These are phyloP conservation scores for Candida anglica DNA, from an alignment of 805 yeast species.

Conservation along the genomic window DNA sequence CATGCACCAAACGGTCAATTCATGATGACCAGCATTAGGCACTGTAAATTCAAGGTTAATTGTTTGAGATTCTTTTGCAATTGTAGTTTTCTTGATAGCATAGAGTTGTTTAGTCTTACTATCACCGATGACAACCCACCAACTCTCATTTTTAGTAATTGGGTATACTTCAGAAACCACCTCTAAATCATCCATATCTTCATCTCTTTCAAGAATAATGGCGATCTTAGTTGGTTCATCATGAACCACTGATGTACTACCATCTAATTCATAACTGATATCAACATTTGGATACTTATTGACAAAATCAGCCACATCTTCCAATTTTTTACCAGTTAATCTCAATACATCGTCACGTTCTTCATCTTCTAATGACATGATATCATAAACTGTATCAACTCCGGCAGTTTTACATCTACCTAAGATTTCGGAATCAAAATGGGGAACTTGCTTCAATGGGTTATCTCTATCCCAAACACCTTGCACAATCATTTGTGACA, in stretches of 20 bases:
- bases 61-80: constrained; percentile 49
- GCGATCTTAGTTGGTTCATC: constrained; percentile 46
- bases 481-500: constrained; percentile 84
- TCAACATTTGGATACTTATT: constrained; percentile 89
- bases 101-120: constrained; percentile 53
- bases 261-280: constrained; percentile 48
- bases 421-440: constrained; percentile 47
- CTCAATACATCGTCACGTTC: constrained; percentile 60
- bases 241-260: constrained; percentile 36
- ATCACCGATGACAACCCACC: constrained; percentile 92
- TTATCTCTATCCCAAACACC: constrained; percentile 80
- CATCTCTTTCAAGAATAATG: constrained; percentile 63
- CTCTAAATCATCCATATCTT: constrained; percentile 60
- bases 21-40: constrained; percentile 57
- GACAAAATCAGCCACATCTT: constrained; percentile 78
- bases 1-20: constrained; percentile 74
- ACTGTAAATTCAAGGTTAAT: constrained; percentile 54
- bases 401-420: constrained; percentile 49
- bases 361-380: constrained; percentile 77
- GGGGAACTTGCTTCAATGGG: constrained; percentile 80
- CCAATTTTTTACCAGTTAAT: constrained; percentile 43
- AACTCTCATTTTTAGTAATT: constrained; percentile 53
- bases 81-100: constrained; percentile 64
- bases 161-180: constrained; percentile 65
- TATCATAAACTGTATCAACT: constrained; percentile 74